Percentiles rank a stretch among this genome's conserved stretches.
Conservation (phyloP, 805 yeast species). For the Lipomyces lipofer region DNA sequence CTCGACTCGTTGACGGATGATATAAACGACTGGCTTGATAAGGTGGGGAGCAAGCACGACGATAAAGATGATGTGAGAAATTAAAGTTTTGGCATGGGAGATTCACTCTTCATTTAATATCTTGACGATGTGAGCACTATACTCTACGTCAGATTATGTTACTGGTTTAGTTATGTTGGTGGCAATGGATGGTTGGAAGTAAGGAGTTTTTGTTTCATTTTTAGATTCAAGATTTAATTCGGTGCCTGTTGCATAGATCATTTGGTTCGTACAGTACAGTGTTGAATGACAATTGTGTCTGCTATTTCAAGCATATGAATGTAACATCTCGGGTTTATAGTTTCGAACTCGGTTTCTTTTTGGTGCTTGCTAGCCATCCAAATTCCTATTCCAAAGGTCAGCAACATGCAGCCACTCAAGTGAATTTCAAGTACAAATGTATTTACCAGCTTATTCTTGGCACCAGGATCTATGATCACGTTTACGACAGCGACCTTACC, state of each 20-base stretch:
- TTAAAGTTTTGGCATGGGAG: background rate
- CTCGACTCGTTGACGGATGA: conserved; percentile 15
- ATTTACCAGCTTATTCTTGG: conserved; percentile 48
- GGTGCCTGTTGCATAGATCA: no score
- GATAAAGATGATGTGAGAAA: conserved; percentile 2
- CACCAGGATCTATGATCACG: conserved; percentile 62
- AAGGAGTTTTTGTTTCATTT: no score
- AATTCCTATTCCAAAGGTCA: no score
- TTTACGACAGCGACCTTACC: conserved; percentile 52
- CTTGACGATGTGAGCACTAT: no score
- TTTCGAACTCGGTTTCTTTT: conserved; percentile 34
- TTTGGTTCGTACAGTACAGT: no score
- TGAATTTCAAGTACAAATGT: no score
- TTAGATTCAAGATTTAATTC: no score
- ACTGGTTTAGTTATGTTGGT: no score
- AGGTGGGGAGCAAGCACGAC: background rate
- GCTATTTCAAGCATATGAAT: background rate
- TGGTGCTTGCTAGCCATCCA: conserved; percentile 66
- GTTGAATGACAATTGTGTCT: no score
- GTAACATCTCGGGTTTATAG: conserved; percentile 22
- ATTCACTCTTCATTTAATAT: background rate
- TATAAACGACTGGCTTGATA: conserved; percentile 21
- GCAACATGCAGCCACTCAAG: no score
- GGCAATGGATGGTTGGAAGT: no score
- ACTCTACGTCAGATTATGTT: background rate